Percentiles rank a stretch among this genome's conserved stretches.
Conservation (phyloP, 257 asterid genomes). For the Lavandula angustifolia region DNA sequence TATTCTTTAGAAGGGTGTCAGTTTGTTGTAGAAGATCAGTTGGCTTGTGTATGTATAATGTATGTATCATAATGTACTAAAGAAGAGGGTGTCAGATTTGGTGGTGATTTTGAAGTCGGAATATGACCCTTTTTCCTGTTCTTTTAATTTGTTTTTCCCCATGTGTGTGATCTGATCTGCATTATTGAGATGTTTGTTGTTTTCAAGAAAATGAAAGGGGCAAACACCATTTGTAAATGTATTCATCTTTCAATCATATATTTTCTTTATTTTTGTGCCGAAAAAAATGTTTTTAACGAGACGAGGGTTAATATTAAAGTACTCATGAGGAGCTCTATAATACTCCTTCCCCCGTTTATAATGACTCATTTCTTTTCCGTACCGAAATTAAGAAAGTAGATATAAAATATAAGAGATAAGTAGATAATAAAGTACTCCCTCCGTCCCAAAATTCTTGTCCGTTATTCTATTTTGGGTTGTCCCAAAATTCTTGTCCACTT, state of each 20-base stretch:
- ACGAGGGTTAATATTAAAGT: no score
- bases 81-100: constrained; percentile 25
- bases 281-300: no score
- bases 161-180: constrained; percentile 27
- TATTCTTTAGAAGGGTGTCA: constrained; percentile 21
- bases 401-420: no score
- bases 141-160: constrained; percentile 19
- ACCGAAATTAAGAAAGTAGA: no score
- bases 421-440: no score
- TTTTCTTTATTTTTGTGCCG: no score
- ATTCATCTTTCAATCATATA: constrained; percentile 27
- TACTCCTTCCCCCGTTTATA: no score
- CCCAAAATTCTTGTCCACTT: no score
- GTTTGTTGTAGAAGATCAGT: constrained; percentile 31
- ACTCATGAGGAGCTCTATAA: no score
- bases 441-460: no score
- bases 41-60: constrained; percentile 34
- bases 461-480: no score
- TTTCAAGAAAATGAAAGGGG: constrained; percentile 24
- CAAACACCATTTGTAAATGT: constrained; percentile 10
- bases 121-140: constrained; percentile 26
- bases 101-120: constrained; percentile 25
- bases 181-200: constrained; percentile 30
- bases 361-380: no score
- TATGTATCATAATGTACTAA: constrained; percentile 12